Conservation (phyloP, 345 rosid genomes). For the Lagerstroemia speciosa region DNA sequence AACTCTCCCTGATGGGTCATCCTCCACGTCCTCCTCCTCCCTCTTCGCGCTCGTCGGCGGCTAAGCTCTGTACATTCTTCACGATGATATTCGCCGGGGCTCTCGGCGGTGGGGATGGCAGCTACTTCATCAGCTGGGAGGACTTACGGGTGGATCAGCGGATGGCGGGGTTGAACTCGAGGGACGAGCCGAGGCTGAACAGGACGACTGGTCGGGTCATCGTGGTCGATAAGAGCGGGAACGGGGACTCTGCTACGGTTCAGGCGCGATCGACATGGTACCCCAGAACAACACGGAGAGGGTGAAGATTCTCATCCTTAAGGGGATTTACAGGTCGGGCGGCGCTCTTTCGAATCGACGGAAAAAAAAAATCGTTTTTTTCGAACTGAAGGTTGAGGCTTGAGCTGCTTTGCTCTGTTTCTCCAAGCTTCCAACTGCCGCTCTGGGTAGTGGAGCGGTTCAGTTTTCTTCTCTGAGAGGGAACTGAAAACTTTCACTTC, state of each 20-base stretch:
- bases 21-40: neutral
- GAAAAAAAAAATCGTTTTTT: neutral
- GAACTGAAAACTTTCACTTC: neutral
- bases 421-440: neutral
- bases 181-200: constrained; percentile 11
- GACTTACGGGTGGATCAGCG: constrained; percentile 45
- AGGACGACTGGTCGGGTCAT: constrained; percentile 34
- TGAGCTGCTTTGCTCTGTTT: neutral
- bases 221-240: constrained; percentile 58
- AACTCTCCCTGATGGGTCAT: neutral
- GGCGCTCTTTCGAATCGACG: neutral
- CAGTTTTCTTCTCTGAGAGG: neutral
- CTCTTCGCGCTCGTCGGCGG: neutral
- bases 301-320: constrained; percentile 66
- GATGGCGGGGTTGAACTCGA: constrained; percentile 15
- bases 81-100: constrained; percentile 6
- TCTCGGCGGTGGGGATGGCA: neutral
- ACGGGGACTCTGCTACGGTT: constrained; percentile 66
- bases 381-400: neutral
- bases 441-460: neutral
- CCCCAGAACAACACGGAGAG: constrained; percentile 50
- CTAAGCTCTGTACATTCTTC: neutral
- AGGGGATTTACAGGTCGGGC: constrained; percentile 75
- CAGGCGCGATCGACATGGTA: constrained; percentile 86
- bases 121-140: constrained; percentile 57